phyloP scores from a whole-genome alignment of 148 eudicot species.

The Amaranthus cruentus region DNA sequence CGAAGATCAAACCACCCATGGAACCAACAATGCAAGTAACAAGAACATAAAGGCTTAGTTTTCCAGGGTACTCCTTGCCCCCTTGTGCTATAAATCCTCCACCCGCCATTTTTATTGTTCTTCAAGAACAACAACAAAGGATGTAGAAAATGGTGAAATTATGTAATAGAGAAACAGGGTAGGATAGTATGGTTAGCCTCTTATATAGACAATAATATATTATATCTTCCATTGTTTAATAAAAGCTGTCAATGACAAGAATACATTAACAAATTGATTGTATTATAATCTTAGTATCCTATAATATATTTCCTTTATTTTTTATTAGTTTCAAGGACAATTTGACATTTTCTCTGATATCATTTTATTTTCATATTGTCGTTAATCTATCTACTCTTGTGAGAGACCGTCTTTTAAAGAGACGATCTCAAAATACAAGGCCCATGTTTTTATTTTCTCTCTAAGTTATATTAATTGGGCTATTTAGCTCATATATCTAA shows the following conservation, averaged over 20 bases:
- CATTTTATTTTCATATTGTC: too few species aligned
- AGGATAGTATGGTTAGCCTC: neutral
- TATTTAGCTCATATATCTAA: too few species aligned
- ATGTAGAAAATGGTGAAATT: too few species aligned
- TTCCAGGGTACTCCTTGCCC: slow-evolving; percentile 68
- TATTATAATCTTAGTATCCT: neutral
- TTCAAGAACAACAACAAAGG: neutral
- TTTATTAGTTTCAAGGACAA: neutral
- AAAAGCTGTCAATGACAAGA: slow-evolving; percentile 18
- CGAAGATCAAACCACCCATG: slow-evolving; percentile 90
- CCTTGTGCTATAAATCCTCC: slow-evolving; percentile 34
- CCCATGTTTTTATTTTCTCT: too few species aligned
- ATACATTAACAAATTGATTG: too few species aligned
- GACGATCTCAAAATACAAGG: too few species aligned
- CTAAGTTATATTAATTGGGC: too few species aligned
- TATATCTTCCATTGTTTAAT: too few species aligned
- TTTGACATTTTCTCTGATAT: too few species aligned
- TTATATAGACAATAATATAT: too few species aligned
- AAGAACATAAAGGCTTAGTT: slow-evolving; percentile 57
- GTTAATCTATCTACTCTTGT: too few species aligned
- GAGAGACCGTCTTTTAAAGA: too few species aligned
- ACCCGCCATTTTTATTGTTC: slow-evolving; percentile 32
- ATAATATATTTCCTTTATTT: neutral
- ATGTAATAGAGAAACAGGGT: neutral
- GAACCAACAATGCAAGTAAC: slow-evolving; percentile 71